A percentile compares a stretch with the other conserved stretches of the same genome.
Conservation (phyloP, 305 asterid genomes). For the Fraxinus platypoda region DNA sequence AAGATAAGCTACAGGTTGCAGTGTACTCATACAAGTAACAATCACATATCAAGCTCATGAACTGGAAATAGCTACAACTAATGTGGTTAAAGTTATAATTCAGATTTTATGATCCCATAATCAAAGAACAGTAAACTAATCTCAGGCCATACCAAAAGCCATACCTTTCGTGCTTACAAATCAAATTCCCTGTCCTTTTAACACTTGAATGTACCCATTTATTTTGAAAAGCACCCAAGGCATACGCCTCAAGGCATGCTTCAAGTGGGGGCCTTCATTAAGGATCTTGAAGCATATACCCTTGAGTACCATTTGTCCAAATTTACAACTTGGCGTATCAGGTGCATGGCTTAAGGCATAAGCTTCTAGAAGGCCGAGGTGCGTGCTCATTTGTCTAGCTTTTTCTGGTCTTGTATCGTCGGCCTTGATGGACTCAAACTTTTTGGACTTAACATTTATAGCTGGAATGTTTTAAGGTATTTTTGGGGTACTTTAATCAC, state of each 20-base stretch:
- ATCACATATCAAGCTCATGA: not conserved
- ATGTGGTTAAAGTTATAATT: not conserved
- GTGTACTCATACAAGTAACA: constrained; percentile 10
- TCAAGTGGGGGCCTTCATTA: not conserved
- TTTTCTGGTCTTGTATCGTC: not conserved
- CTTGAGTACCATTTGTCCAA: not conserved
- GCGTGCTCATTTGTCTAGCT: not conserved
- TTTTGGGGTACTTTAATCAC: not conserved
- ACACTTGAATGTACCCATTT: not conserved
- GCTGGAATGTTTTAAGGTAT: not conserved
- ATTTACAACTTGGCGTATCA: not conserved
- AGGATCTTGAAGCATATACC: not conserved
- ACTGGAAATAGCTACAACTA: constrained; percentile 1
- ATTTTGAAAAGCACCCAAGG: not conserved
- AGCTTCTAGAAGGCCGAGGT: not conserved
- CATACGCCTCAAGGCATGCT: not conserved
- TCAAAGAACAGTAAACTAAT: not conserved
- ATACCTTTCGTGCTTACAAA: not conserved
- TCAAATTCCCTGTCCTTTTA: not conserved
- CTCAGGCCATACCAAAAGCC: not conserved
- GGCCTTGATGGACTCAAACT: not conserved
- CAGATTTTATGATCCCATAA: constrained; percentile 1
- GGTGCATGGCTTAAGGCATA: not conserved
- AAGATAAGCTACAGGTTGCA: not conserved
- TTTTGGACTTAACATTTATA: not conserved